phyloP scores from a whole-genome alignment of 2,329 filamentous ascomycete species.

The Herpotrichia juniperi region DNA sequence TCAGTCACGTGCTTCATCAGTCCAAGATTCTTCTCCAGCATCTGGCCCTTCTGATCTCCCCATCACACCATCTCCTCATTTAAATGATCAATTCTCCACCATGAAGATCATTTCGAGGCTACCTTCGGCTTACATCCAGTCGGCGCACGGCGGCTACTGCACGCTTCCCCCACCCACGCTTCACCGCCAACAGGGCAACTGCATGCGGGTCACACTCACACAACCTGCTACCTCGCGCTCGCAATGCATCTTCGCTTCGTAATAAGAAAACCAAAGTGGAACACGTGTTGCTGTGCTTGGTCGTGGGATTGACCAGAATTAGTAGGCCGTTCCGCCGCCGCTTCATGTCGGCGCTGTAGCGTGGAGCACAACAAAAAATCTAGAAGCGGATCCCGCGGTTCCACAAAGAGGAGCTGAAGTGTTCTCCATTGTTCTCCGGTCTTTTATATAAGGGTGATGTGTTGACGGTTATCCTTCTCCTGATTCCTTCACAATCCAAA shows the following conservation, averaged over 20 bases:
- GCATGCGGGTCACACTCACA: neutral
- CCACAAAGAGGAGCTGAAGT: neutral
- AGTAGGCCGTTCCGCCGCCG: neutral
- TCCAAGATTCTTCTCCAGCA: neutral
- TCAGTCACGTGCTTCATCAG: neutral
- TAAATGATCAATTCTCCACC: neutral
- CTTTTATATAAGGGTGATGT: neutral
- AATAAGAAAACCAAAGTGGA: constrained; percentile 1
- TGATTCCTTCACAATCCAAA: constrained; percentile 8
- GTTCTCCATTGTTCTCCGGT: neutral
- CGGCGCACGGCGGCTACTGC: neutral
- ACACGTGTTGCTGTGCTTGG: constrained; percentile 1
- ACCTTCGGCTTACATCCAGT: constrained; percentile 5
- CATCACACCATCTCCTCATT: constrained; percentile 2
- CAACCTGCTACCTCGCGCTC: neutral
- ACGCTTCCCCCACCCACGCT: neutral
- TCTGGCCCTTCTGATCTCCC: neutral
- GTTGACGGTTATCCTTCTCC: constrained; percentile 2
- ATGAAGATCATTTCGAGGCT: constrained; percentile 1
- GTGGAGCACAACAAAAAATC: neutral
- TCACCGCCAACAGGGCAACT: constrained; percentile 1
- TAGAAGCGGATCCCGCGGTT: constrained; percentile 22
- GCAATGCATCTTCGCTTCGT: neutral
- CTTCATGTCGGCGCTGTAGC: constrained; percentile 1
- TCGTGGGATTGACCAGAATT: neutral